Evolutionary conservation across 164 flowering plant species (phyloP), one percentile per base, ranked within the genome.

Genomic region (Amborella trichopoda): DNA sequence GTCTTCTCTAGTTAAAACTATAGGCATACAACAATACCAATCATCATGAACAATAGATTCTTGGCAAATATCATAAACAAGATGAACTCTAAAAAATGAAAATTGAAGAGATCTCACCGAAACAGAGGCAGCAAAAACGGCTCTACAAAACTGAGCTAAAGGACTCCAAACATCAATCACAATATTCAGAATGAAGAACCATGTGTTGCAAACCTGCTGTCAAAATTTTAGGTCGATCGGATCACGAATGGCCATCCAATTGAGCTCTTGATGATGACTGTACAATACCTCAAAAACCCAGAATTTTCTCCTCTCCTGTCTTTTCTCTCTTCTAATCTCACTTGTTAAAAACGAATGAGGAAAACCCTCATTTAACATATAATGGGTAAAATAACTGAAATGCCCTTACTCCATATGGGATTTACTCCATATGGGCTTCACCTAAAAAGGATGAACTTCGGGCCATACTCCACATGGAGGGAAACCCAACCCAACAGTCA

Each of bases 141-240:
- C 36, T 10, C 13, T 10, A 32, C 36, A 2, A 32, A 11, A 32
- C 1, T 32, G 13, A 10, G 13, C n/a, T 11, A 32, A 32, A 32
- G n/a, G 13, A 11, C n/a, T 32, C 36, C n/a, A 10, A 1, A n/a
- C 11, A 32, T 32, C 36, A 10, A n/a, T n/a, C 2, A 10, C 36
- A n/a, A n/a, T n/a, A n/a, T n/a, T n/a, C n/a, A n/a, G 36, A 32
- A 32, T 32, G 36, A 32, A 32, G 36, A 32, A 32, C 36, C n/a
- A 2, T n/a, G n/a, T 10, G 36, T 32, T 32, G 36, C 2, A n/a
- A 32, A 32, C 2, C 11, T n/a, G 36, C 36, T 32, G 36, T 10
- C 36, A 32, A 32, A 32, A n/a, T 32, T 32, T 32, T n/a, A 32
- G 36, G 13, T 32, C 36, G 36, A 32, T 32, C 36, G 1, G n/a